phyloP scores from a whole-genome alignment of 306 rosid genomes.

The Rubus idaeus region DNA sequence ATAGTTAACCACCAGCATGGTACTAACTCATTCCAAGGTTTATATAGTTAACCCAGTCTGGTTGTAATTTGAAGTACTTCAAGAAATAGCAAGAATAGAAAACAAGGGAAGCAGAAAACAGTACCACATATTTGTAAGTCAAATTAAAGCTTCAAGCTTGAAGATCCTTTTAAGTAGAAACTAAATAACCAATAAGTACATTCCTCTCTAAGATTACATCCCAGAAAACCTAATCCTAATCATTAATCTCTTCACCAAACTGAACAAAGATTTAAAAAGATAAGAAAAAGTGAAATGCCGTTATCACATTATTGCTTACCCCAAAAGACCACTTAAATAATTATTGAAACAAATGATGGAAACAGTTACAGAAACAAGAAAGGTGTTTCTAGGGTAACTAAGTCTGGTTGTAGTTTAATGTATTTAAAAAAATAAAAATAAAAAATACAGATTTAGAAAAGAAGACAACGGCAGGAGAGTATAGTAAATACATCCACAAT shows the following conservation, averaged over 20 bases:
- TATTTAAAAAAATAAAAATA: too few relatives aligned
- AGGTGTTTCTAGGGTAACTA: background rate
- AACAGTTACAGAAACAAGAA: background rate
- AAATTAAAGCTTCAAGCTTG: conserved; percentile 1
- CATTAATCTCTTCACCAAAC: background rate
- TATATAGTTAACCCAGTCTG: background rate
- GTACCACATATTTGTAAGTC: background rate
- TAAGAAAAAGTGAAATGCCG: background rate
- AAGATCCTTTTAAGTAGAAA: background rate
- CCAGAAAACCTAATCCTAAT: background rate
- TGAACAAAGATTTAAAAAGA: background rate
- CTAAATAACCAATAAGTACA: background rate
- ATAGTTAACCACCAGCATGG: background rate
- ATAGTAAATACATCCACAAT: background rate
- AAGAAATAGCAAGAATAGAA: background rate
- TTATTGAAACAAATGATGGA: background rate
- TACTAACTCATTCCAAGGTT: background rate
- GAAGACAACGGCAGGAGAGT: background rate
- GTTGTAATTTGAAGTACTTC: background rate
- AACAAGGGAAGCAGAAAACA: background rate
- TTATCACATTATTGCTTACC: background rate
- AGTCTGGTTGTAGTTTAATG: background rate
- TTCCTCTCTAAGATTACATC: background rate
- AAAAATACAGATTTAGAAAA: too few relatives aligned
- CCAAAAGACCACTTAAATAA: background rate